Base-by-base conservation (phyloP, 164 flowering plant species). In the Macadamia integrifolia region DNA sequence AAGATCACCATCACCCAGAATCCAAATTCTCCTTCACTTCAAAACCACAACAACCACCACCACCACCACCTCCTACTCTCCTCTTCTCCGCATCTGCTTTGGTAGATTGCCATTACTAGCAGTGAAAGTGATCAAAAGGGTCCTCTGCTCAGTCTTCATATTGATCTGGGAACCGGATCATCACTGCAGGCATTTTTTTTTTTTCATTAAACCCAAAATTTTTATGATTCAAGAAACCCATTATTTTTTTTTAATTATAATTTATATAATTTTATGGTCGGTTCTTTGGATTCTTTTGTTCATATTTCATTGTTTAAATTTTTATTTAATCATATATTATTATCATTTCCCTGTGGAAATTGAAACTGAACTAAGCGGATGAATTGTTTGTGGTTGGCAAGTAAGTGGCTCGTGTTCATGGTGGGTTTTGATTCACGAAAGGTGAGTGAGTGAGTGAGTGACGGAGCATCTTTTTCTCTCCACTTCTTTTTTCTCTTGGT, bases 391-490 rank as follows among this genome's bases (percentile, higher is more conserved):
- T 46, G 72, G 81, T 76, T 62, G 76, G 7, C 31, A 62, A 62
- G 75, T 61, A 76, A 77, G 75, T 73, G 76, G 82, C 68, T 71
- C 69, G 69, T 75, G 81, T 83, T 77, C 74, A 77, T 67, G 77
- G 83, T 80, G 72, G 81, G 80, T 78, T 81, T 79, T 67, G 66
- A 70, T 83, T 80, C 83, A 82, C 83, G 81, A 78, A 80, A 80
- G 78, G 82, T 71, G 67, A 71, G 71, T 78, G 77, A 80, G 66
- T 61, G 66, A 63, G 71, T 78, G 77, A 80, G 66, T 61, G 66
- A 63, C 29, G 60, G 61, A 67, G 77, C 77, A 72, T 79, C 77
- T 79, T 76, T 79, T 9, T 58, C 23, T 23, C 23, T 23, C 23
- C 23, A 23, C 23, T 23, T 32, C 42, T 66, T 35, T 57, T 49